Conservation (phyloP, 2,329 filamentous ascomycete genomes). For the Clonostachys solani region DNA sequence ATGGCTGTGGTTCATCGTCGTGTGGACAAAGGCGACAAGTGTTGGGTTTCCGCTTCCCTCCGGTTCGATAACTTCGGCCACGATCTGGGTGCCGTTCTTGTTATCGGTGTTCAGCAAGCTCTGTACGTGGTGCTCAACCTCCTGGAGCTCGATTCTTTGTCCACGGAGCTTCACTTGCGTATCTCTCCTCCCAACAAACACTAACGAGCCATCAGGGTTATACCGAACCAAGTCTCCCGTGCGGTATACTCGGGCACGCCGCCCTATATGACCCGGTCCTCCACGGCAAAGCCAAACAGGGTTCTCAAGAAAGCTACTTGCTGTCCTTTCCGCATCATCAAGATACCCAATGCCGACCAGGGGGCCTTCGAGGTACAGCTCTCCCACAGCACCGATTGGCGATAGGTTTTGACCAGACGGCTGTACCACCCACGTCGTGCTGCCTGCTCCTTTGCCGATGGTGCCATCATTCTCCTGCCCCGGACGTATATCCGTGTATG, state of each 20-base stretch:
- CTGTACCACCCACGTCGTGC: constrained; percentile 14
- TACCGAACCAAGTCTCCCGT: constrained; percentile 42
- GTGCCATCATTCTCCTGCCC: constrained; percentile 10
- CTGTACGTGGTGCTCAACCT: constrained; percentile 8
- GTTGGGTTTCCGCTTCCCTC: neutral
- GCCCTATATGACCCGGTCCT: constrained; percentile 1
- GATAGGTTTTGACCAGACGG: constrained; percentile 1
- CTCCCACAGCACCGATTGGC: constrained; percentile 17
- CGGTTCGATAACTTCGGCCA: neutral
- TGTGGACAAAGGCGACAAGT: constrained; percentile 62
- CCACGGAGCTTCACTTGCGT: constrained; percentile 55
- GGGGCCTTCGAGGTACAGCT: constrained; percentile 34
- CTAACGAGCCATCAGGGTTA: constrained; percentile 28
- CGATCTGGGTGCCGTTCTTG: constrained; percentile 34
- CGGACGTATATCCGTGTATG: constrained; percentile 10
- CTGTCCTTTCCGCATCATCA: constrained; percentile 25
- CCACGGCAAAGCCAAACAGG: constrained; percentile 8
- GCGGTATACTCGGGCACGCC: constrained; percentile 24
- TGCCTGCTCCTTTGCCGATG: constrained; percentile 5
- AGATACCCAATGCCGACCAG: constrained; percentile 45
- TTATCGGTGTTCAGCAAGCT: constrained; percentile 17
- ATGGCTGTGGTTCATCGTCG: neutral
- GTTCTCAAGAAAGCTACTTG: constrained; percentile 16
- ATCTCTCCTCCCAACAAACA: constrained; percentile 48
- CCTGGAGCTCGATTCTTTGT: constrained; percentile 42